A percentile compares a stretch with the other conserved stretches of the same genome.
Evolutionary conservation across 1,139 yeast genomes (phyloP).

Genomic region (Saccharomyces hybrid): DNA sequence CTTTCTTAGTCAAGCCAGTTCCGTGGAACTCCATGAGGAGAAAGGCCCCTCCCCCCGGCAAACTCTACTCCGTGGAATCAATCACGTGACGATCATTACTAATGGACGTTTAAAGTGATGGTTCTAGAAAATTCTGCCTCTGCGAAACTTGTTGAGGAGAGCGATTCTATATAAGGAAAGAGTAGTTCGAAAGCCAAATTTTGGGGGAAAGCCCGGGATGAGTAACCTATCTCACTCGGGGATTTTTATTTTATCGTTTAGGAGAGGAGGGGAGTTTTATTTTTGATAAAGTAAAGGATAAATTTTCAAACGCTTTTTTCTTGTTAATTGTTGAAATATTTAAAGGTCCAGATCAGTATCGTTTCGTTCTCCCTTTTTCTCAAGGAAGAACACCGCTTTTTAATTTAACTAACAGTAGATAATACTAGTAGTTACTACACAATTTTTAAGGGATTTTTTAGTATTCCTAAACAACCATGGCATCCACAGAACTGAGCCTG

Average conservation of each 20-base stretch:
- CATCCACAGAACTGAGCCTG: constrained; percentile 25
- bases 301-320: neutral
- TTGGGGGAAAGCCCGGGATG: neutral
- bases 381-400: neutral
- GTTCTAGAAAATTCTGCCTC: neutral
- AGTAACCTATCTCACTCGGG: neutral
- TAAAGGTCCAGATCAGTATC: neutral
- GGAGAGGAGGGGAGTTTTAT: neutral
- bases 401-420: neutral
- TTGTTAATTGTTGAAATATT: neutral
- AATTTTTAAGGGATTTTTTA: neutral
- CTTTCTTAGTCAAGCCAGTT: neutral
- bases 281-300: neutral
- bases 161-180: neutral
- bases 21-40: neutral
- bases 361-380: neutral
- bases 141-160: neutral
- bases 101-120: neutral
- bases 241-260: neutral
- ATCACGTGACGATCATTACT: neutral
- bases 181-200: neutral
- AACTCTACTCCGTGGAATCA: neutral
- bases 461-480: constrained; percentile 12
- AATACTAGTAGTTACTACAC: neutral
- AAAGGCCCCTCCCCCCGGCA: neutral